Percentiles rank a stretch among this genome's conserved stretches.
phyloP scores from a whole-genome alignment of 2,329 filamentous ascomycete genomes.

The Apiospora rasikravindrae region DNA sequence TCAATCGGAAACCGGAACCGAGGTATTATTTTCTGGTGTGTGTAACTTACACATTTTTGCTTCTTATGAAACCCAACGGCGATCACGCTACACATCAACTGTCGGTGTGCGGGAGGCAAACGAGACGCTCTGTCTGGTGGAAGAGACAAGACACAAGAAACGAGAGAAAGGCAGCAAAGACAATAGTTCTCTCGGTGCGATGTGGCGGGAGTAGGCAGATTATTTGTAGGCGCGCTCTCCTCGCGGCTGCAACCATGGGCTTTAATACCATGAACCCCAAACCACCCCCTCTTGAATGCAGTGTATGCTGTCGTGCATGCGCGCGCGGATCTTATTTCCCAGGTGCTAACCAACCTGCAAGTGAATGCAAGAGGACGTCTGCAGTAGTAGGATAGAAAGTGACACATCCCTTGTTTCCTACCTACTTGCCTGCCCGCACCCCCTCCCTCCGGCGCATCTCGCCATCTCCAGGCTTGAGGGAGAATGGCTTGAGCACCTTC shows the following conservation, averaged over 20 bases:
- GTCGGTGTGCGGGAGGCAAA: neutral
- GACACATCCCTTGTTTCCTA: neutral
- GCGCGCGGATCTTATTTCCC: slow-evolving; percentile 11
- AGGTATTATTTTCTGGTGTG: neutral
- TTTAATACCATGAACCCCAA: neutral
- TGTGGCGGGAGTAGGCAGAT: neutral
- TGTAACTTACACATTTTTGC: slow-evolving; percentile 16
- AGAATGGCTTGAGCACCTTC: neutral
- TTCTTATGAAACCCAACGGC: neutral
- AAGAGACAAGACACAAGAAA: neutral
- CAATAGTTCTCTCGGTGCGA: neutral
- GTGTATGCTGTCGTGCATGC: neutral
- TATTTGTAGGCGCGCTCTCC: slow-evolving; percentile 6
- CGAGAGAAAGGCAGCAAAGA: neutral
- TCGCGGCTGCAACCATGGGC: neutral
- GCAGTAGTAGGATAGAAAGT: neutral
- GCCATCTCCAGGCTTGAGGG: neutral
- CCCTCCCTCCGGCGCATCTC: neutral
- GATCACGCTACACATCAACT: neutral
- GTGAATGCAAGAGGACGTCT: neutral
- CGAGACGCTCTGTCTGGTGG: neutral
- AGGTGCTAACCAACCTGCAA: neutral
- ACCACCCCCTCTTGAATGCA: neutral
- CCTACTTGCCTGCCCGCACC: neutral
- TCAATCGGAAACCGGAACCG: neutral